Conservation (phyloP, 192 early-diverging fungal genomes). For the Borealophlyctis nickersoniae region DNA sequence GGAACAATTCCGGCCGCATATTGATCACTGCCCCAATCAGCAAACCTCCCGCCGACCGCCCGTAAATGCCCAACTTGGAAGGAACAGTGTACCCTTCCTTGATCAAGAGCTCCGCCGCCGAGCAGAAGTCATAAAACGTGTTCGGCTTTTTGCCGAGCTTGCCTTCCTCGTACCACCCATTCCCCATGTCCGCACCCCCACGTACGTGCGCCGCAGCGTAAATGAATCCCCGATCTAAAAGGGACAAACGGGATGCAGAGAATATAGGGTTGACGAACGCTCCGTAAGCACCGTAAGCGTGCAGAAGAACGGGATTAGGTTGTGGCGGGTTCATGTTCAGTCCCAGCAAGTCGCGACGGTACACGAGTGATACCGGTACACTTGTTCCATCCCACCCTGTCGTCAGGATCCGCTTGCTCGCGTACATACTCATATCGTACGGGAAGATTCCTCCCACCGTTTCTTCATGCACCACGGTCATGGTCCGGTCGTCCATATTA, state of each 20-base stretch:
- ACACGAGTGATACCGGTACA: constrained; percentile 43
- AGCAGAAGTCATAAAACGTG: constrained; percentile 42
- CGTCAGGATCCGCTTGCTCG: constrained; percentile 29
- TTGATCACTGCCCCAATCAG: constrained; percentile 45
- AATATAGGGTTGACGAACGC: constrained; percentile 33
- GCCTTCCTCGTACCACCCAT: constrained; percentile 45
- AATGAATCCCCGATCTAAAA: constrained; percentile 44
- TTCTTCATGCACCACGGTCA: constrained; percentile 30
- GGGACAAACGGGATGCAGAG: constrained; percentile 18
- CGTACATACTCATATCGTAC: constrained; percentile 20
- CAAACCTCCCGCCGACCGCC: constrained; percentile 38
- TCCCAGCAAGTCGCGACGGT: constrained; percentile 35
- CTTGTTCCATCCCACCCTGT: constrained; percentile 30
- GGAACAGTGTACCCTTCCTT: constrained; percentile 35
- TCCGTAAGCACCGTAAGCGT: constrained; percentile 42
- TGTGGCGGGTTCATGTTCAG: constrained; percentile 21
- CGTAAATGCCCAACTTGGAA: constrained; percentile 34
- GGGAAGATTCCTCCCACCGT: constrained; percentile 10
- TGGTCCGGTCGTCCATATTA: constrained; percentile 28
- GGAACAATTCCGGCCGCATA: constrained; percentile 38
- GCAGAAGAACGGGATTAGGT: constrained; percentile 32
- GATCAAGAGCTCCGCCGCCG: constrained; percentile 34
- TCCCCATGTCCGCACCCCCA: constrained; percentile 42
- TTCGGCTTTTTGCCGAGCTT: constrained; percentile 41
- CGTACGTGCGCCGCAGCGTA: constrained; percentile 43